phyloP scores from a whole-genome alignment of 129 eudicot genomes.

The Chrysanthemum lavandulifolium region DNA sequence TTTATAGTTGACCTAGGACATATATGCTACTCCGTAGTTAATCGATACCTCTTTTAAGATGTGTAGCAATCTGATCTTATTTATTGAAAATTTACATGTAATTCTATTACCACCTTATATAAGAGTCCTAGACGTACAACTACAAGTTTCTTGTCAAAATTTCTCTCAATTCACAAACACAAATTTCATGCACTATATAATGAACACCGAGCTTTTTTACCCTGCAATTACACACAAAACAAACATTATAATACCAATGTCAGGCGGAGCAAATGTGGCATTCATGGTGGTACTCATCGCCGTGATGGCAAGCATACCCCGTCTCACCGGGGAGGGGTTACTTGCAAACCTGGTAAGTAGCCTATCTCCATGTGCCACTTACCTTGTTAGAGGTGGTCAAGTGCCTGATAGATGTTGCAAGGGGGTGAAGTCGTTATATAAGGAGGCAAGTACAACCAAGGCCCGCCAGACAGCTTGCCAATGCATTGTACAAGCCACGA shows the following conservation, averaged over 20 bases:
- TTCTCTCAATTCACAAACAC: slow-evolving; percentile 26
- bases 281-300: slow-evolving; percentile 14
- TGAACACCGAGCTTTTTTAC: slow-evolving; percentile 10
- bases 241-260: slow-evolving; percentile 8
- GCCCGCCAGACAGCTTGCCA: slow-evolving; percentile 42
- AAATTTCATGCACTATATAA: slow-evolving; percentile 18
- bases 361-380: slow-evolving; percentile 32
- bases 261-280: slow-evolving; percentile 10
- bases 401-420: slow-evolving; percentile 38
- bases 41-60: background rate
- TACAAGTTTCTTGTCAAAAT: slow-evolving; percentile 17
- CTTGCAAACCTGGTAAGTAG: slow-evolving; percentile 31
- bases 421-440: slow-evolving; percentile 31
- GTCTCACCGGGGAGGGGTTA: slow-evolving; percentile 19
- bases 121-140: slow-evolving; percentile 31
- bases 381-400: slow-evolving; percentile 32
- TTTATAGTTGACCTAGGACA: too few species aligned
- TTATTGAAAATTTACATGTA: background rate
- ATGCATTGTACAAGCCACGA: slow-evolving; percentile 37
- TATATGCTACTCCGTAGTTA: too few species aligned
- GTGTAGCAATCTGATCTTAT: slow-evolving; percentile 6
- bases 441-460: slow-evolving; percentile 26
- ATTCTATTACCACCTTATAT: background rate
- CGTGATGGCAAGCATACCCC: slow-evolving; percentile 7
- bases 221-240: background rate